Percentiles rank a stretch among this genome's conserved stretches.
Conservation (phyloP, 2,329 filamentous ascomycete species). For the Colletotrichum simmondsii region DNA sequence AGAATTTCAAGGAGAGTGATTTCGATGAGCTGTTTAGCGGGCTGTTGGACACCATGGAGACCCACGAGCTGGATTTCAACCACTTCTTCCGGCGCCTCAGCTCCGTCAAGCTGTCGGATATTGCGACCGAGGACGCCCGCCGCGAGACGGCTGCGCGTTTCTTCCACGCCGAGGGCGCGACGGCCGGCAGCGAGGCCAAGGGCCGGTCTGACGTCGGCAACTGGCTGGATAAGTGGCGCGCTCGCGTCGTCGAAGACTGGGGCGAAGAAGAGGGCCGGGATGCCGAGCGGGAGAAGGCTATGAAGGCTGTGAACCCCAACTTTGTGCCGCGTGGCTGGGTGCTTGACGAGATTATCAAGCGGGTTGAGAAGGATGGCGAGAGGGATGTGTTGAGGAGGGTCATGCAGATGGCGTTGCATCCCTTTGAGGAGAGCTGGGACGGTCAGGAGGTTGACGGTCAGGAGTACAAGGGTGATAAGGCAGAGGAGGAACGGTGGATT, state of each 20-base stretch:
- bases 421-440: slow-evolving; percentile 84
- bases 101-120: slow-evolving; percentile 67
- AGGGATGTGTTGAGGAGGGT: slow-evolving; percentile 80
- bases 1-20: slow-evolving; percentile 74
- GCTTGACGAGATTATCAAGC: slow-evolving; percentile 89
- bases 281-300: slow-evolving; percentile 72
- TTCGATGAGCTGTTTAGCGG: slow-evolving; percentile 87
- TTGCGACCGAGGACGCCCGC: slow-evolving; percentile 73
- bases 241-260: slow-evolving; percentile 82
- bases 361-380: slow-evolving; percentile 87
- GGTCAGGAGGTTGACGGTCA: slow-evolving; percentile 58
- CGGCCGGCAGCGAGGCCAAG: slow-evolving; percentile 68
- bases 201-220: slow-evolving; percentile 74
- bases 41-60: slow-evolving; percentile 83
- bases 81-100: slow-evolving; percentile 90
- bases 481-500: slow-evolving; percentile 85
- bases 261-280: slow-evolving; percentile 65
- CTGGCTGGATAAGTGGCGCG: slow-evolving; percentile 86
- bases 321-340: slow-evolving; percentile 94
- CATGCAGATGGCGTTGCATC: slow-evolving; percentile 85
- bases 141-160: slow-evolving; percentile 76
- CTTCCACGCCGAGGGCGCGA: slow-evolving; percentile 80
- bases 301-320: slow-evolving; percentile 92
- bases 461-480: slow-evolving; percentile 67
- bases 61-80: slow-evolving; percentile 89